A percentile compares a stretch with the other conserved stretches of the same genome.
phyloP scores from a whole-genome alignment of 1,284 basidiomycete species.

The Ceratobasidium sp. region DNA sequence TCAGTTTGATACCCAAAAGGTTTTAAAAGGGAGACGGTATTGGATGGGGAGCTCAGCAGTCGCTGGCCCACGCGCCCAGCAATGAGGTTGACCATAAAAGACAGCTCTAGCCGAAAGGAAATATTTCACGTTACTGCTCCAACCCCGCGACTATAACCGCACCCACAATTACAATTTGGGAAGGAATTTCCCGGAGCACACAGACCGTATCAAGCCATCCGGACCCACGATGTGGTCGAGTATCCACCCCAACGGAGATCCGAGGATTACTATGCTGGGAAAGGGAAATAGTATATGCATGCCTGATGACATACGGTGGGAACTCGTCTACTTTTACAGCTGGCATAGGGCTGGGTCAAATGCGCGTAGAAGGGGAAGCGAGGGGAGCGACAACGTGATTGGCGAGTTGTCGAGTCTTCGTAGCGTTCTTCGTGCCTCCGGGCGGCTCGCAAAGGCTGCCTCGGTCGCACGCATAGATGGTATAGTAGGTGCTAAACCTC shows the following conservation, averaged over 20 bases:
- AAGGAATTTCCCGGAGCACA: slow-evolving; percentile 20
- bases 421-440: neutral
- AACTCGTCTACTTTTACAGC: slow-evolving; percentile 18
- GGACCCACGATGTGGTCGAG: slow-evolving; percentile 24
- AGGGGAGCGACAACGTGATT: neutral
- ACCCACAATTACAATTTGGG: neutral
- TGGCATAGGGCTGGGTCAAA: neutral
- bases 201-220: slow-evolving; percentile 4
- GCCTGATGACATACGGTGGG: slow-evolving; percentile 40
- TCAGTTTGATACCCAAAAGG: slow-evolving; percentile 1
- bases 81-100: neutral
- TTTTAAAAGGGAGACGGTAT: neutral
- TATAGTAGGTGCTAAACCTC: neutral
- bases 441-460: neutral
- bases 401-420: slow-evolving; percentile 18
- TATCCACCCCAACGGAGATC: slow-evolving; percentile 6
- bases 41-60: slow-evolving; percentile 18
- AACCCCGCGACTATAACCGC: slow-evolving; percentile 11
- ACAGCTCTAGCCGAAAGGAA: neutral
- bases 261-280: slow-evolving; percentile 34
- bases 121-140: neutral
- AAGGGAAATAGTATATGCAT: neutral
- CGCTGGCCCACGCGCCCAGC: slow-evolving; percentile 1
- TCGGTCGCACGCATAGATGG: neutral
- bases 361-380: neutral